Evolutionary conservation across 129 eudicot species (phyloP), one percentile per base, ranked within the genome.

Genomic region (Silybum marianum): DNA sequence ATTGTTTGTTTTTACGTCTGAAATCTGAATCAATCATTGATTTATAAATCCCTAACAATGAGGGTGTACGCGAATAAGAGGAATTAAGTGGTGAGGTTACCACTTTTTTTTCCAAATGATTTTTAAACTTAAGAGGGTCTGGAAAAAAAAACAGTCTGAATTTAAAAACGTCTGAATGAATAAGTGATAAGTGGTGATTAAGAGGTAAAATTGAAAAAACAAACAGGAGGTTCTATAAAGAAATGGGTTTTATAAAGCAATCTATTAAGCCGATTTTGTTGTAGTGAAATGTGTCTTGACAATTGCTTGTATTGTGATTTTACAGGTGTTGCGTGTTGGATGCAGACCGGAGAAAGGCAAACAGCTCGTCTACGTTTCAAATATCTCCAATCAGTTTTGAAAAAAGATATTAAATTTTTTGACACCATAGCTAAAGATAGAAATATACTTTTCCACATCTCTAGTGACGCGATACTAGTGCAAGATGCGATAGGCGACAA

Each of bases 401-500:
- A 82, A 81, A 89, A 91, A 78, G 89, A 91, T 68, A 91, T 93
- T 69, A 73, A 68, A 3, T 93, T 89, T 82, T 93, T 93, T 32
- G 98, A 93, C 89, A 93, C 88, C 2, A 83, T 85, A 86, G 97
- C 94, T 38, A 89, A 84, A 39, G 91, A 83, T 48, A 80, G 67
- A 85, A 89, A 89, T 68, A 54, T 93, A 78, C 82, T 88, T 39
- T 87, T 78, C 62, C 93, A 89, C 87, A 91, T 93, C 25, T 93
- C 98, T 22, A 91, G 93, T 82, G 98, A 93, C 71, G 93, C 93
- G 65, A 87, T 91, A 65, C 83, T 93, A 13, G 94, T 93, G 69
- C 98, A 93, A 85, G 97, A 93, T 86, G 93, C 97, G 38, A 88
- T 93, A 28, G 98, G 98, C 10, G 98, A 93, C 81, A 91, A 93